Evolutionary conservation across 371 early-diverging fungal genomes (phyloP), one percentile per base, ranked within the genome.

Genomic region (Syncephalastrum sp.): DNA sequence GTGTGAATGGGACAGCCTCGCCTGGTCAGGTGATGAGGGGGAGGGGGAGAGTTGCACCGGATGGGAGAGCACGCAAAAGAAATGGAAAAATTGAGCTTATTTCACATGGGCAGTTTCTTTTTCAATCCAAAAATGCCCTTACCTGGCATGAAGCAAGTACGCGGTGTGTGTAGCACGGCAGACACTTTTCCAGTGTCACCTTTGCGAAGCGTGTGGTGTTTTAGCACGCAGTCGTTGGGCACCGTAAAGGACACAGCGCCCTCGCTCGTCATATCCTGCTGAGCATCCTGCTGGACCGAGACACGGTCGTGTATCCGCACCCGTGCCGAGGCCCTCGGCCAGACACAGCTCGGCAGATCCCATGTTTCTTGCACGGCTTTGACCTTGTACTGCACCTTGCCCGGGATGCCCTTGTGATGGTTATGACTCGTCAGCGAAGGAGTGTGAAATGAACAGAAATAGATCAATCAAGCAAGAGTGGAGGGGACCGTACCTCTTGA

Each of bases 61-160:
- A 7, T 1, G 29, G 29, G 29, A 29, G 29, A 7, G 29, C 6
- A 29, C 7, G 29, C 29, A 25, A 38, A 52, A 52, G 27, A 52
- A 52, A 52, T 15, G 41, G 16, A 4, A 23, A 41, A 5, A 29
- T 46, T 38, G 38, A 10, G 42, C 17, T 24, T 23, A 17, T 17
- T 46, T 23, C 13, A 4, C 25, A 14, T 41, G 23, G 29, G 3
- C 33, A 6, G 10, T 27, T 16, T 38, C 0, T 42, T 15, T 47
- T 49, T 33, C 15, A 17, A 10, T 17, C n/a, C 8, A 33, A 5
- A 33, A 33, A 33, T 33, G 38, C 6, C 10, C 38, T 59, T 59
- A 50, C 69, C 69, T 14, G 69, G 66, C 21, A 69, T 33, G 21
- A 57, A 69, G 16, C 69, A 69, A 10, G 63, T 63, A 42, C 54